Evolutionary conservation across 164 flowering plant genomes (phyloP).

Genomic region (Paratinospora sagittata): DNA sequence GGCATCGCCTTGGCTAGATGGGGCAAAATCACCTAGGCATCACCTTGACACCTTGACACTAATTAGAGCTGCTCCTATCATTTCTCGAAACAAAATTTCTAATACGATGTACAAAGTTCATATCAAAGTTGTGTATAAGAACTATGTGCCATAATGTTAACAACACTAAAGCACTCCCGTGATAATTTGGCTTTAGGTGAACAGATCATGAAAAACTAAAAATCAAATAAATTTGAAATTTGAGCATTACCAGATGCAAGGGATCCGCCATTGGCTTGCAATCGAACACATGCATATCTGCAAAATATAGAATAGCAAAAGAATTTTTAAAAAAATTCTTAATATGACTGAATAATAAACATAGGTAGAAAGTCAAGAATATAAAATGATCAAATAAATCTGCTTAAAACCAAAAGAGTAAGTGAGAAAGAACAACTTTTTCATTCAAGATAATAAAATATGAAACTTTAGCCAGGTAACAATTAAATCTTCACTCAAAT

Average conservation of each 20-base stretch:
- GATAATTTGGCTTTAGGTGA: background rate
- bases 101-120: background rate
- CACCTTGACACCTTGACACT: no score
- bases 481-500: no score
- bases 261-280: conserved; percentile 72
- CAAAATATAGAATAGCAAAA: conserved; percentile 15
- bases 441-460: no score
- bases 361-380: background rate
- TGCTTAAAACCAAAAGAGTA: background rate
- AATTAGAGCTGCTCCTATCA: no score
- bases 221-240: background rate
- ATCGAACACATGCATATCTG: conserved; percentile 90
- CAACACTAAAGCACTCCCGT: no score
- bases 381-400: no score
- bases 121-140: background rate
- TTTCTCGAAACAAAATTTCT: background rate
- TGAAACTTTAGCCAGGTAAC: background rate
- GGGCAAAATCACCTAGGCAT: no score
- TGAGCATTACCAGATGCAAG: conserved; percentile 60
- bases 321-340: background rate
- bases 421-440: background rate
- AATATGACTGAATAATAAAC: background rate
- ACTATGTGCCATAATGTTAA: no score
- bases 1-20: no score
- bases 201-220: background rate